Percentiles rank a stretch among this genome's conserved stretches.
phyloP scores from a whole-genome alignment of 768 basidiomycete genomes.

The Butyriboletus loyo region DNA sequence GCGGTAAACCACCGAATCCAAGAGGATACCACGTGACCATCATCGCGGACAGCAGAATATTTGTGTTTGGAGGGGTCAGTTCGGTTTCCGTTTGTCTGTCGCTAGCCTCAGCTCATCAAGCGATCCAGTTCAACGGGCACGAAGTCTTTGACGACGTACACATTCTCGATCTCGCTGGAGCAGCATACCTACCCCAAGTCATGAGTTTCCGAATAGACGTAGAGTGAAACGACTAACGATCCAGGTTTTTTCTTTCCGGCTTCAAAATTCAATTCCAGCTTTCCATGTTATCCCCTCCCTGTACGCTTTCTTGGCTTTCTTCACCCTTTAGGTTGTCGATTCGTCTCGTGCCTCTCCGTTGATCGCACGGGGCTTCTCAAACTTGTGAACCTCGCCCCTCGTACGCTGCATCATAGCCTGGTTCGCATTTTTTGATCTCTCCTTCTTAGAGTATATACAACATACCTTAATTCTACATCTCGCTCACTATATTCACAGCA shows the following conservation, averaged over 20 bases:
- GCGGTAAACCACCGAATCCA: conserved; percentile 64
- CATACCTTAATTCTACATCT: conserved; percentile 27
- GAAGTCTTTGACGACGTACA: conserved; percentile 84
- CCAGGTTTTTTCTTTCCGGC: background rate
- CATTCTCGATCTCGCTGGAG: conserved; percentile 80
- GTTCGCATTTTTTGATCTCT: background rate
- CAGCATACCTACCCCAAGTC: conserved; percentile 88
- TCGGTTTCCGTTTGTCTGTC: background rate
- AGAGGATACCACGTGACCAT: conserved; percentile 86
- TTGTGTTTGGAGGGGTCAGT: conserved; percentile 74
- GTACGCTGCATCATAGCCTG: conserved; percentile 7
- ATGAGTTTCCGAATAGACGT: conserved; percentile 67
- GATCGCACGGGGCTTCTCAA: conserved; percentile 8
- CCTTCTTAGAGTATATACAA: conserved; percentile 46
- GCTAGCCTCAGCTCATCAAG: background rate
- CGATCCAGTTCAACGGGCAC: conserved; percentile 65
- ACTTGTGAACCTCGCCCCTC: background rate
- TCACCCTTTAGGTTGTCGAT: background rate
- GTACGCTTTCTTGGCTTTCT: conserved; percentile 1
- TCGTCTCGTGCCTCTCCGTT: conserved; percentile 11
- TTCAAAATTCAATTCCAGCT: background rate
- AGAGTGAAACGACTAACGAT: conserved; percentile 10
- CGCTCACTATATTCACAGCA: conserved; percentile 22
- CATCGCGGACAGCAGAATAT: conserved; percentile 79
- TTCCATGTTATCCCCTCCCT: background rate